Base-by-base conservation (phyloP, 306 rosid genomes). In the Rosa multiflora region DNA sequence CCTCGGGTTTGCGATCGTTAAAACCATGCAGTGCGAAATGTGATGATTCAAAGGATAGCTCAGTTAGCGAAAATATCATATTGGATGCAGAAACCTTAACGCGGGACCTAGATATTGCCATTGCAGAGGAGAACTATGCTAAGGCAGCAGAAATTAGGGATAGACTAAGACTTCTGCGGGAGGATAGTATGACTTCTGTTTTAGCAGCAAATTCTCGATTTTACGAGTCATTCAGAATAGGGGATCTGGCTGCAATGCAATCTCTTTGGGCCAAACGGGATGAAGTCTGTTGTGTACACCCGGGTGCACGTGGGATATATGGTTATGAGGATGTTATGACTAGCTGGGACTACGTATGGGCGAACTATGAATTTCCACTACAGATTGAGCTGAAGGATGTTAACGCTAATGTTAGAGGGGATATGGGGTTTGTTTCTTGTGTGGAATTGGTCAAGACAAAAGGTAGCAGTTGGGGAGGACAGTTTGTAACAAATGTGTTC, bases 291-390 rank as follows among this genome's bases (percentile, higher is more conserved):
- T 90, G 97, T 61, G 97, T 91, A 7, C 98, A 92, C 83, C 99
- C 99, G 0, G 97, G 99, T 42, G 73, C 85, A 20, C 84, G 86
- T 59, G 99, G 98, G 55, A 92, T 95, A 73, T 86, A 90, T 9
- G 98, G 99, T 46, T 87, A 89, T 44, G 91, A 91, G 12, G 94
- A 95, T 74, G 97, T 95, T 78, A 82, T 90, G 70, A 92, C 92
- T 81, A 95, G 99, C 86, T 95, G 97, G 99, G 88, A 95, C 72
- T 87, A 82, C 21, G 92, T 95, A 39, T 95, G 97, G 99, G 98
- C 94, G 2, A 89, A 95, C 91, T 95, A 95, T 80, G 98, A 92
- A 72, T 95, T 95, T 75, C 99, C 99, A 0, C 79, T 92, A 20
- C 88, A 88, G 82, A 91, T 95, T 83, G 90, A 88, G 73, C 88